Evolutionary conservation across 441 rosid species (phyloP), one percentile per base, ranked within the genome.

Genomic region (Mallotus japonicus): DNA sequence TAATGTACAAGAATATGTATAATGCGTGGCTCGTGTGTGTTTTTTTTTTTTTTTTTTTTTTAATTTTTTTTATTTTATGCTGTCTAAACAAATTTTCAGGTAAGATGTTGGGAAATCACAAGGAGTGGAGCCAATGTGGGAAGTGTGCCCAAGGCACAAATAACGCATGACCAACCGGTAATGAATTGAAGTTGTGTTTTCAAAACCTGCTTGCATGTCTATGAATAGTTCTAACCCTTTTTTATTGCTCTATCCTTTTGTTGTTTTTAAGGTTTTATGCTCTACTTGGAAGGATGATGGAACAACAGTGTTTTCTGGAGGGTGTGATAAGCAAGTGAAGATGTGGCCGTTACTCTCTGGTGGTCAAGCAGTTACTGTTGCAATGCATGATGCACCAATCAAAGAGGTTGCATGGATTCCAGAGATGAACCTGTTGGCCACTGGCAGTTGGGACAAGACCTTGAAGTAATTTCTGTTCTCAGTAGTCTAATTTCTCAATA

Each of bases 241-340:
- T 49, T 74, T 71, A 14, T 63, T 20, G 46, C 10, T 68, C 34
- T 51, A 53, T 37, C 19, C 0, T 14, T 63, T 55, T 54, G 62
- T 46, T 55, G 24, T n/a, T 56, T 24, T 77, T 57, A 44, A 95
- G 99, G 97, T 91, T 37, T 75, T 92, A 63, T 95, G 99, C 83
- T 95, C 99, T 42, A 71, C 97, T 54, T 95, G 98, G 96, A 95
- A 95, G 87, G 97, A 92, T 81, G 99, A 95, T 80, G 99, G 99
- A 69, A 91, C 84, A 20, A 84, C 99, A 15, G 98, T 92, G 50
- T 95, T 95, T 76, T 87, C 91, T 60, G 99, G 95, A 50, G 99
- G 99, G 51, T 95, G 99, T 73, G 98, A 95, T 81, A 95, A 95
- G 83, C 99, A 92, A 82, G 99, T 87, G 13, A 95, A 95, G 83